Percentiles rank a stretch among this genome's conserved stretches.
Conservation (phyloP, 2,329 filamentous ascomycete genomes). For the Apiospora marii region DNA sequence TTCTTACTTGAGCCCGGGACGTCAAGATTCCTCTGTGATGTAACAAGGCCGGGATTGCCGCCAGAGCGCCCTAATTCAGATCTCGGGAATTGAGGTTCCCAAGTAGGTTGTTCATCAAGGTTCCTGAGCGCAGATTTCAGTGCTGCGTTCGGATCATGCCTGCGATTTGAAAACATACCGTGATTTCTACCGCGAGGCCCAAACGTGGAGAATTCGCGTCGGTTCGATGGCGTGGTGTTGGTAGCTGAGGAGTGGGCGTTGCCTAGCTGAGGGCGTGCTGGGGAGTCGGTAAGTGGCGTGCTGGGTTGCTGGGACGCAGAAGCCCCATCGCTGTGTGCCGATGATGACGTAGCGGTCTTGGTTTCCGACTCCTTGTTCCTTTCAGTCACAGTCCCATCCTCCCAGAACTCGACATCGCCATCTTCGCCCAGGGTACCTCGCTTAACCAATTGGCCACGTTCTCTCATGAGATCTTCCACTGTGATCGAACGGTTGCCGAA, state of each 20-base stretch:
- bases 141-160: neutral
- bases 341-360: neutral
- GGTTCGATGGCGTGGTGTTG: conserved; percentile 34
- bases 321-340: neutral
- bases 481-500: conserved; percentile 77
- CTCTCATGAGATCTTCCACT: conserved; percentile 78
- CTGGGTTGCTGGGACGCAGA: neutral
- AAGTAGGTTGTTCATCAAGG: neutral
- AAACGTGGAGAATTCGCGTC: conserved; percentile 33
- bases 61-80: neutral
- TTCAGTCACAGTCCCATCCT: conserved; percentile 65
- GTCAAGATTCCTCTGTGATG: neutral
- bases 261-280: conserved; percentile 15
- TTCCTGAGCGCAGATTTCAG: conserved; percentile 12
- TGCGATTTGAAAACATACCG: neutral
- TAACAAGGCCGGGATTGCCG: neutral
- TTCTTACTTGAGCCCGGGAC: neutral
- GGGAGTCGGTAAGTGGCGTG: neutral
- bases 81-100: neutral
- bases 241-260: conserved; percentile 5
- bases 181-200: neutral
- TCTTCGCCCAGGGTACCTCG: conserved; percentile 75
- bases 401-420: conserved; percentile 93
- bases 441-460: conserved; percentile 78
- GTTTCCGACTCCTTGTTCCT: conserved; percentile 9